phyloP scores from a whole-genome alignment of 768 basidiomycete species.

The Termitomyces sp. region DNA sequence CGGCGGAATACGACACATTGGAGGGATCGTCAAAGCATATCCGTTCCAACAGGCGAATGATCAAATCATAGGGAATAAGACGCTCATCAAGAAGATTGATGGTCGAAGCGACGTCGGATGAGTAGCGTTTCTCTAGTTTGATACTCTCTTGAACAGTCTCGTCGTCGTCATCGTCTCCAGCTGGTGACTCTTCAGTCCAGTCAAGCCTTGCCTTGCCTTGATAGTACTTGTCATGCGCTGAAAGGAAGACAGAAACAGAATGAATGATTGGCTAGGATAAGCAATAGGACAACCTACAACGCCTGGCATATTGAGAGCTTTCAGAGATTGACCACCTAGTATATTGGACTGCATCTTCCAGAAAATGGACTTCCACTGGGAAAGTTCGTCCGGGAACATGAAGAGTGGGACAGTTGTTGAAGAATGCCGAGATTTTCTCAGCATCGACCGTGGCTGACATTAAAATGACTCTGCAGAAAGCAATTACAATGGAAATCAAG shows the following conservation, averaged over 20 bases:
- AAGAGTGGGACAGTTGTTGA: slow-evolving; percentile 80
- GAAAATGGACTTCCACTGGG: slow-evolving; percentile 78
- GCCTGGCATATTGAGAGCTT: slow-evolving; percentile 73
- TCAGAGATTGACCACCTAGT: slow-evolving; percentile 76
- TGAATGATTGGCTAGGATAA: background rate
- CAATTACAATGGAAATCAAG: slow-evolving; percentile 1
- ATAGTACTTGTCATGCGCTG: slow-evolving; percentile 62
- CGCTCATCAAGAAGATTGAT: slow-evolving; percentile 86
- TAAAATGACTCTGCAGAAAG: slow-evolving; percentile 63
- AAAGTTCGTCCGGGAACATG: slow-evolving; percentile 93
- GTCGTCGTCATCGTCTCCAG: slow-evolving; percentile 65
- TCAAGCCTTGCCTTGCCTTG: slow-evolving; percentile 58
- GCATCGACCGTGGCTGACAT: slow-evolving; percentile 98
- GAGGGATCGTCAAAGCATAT: slow-evolving; percentile 66
- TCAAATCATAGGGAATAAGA: slow-evolving; percentile 86
- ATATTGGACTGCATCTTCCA: slow-evolving; percentile 89
- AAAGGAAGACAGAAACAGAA: background rate
- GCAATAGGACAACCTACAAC: slow-evolving; percentile 37
- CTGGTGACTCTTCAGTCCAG: slow-evolving; percentile 70
- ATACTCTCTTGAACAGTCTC: slow-evolving; percentile 34
- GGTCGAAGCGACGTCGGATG: slow-evolving; percentile 63
- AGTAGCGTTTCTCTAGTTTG: slow-evolving; percentile 78
- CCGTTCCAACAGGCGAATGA: slow-evolving; percentile 74
- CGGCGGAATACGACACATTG: slow-evolving; percentile 59
- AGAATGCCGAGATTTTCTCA: slow-evolving; percentile 82